Percentiles rank a stretch among this genome's conserved stretches.
Evolutionary conservation across 208 protist species (phyloP).

Genomic region (Trypanosoma melophagium): DNA sequence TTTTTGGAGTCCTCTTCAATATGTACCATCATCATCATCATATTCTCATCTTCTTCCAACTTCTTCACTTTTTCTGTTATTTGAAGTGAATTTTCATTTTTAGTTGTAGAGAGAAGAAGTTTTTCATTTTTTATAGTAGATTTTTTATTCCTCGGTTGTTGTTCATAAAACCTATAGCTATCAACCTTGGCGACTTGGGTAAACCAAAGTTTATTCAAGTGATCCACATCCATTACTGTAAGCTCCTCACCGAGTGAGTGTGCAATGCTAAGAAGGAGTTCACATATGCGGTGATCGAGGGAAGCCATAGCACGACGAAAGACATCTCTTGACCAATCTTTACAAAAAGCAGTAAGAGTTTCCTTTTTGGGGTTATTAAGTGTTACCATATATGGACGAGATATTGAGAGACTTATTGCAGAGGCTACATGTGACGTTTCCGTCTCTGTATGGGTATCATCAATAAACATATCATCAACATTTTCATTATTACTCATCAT

Average conservation of each 20-base stretch:
- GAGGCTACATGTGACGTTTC: slow-evolving; percentile 10
- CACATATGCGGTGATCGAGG: slow-evolving; percentile 62
- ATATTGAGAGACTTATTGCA: slow-evolving; percentile 13
- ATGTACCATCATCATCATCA: too few species aligned
- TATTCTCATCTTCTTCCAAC: not conserved
- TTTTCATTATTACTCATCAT: not conserved
- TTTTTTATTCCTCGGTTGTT: slow-evolving; percentile 1
- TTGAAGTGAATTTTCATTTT: not conserved
- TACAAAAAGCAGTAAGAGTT: slow-evolving; percentile 20
- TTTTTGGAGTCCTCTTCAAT: slow-evolving; percentile 9
- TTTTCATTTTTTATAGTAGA: not conserved
- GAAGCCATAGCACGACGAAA: slow-evolving; percentile 51
- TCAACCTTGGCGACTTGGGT: slow-evolving; percentile 39
- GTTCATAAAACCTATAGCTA: slow-evolving; percentile 9
- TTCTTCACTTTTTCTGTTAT: not conserved
- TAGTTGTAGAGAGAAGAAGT: not conserved
- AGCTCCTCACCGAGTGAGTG: slow-evolving; percentile 44
- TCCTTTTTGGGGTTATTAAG: slow-evolving; percentile 17
- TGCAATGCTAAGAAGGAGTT: slow-evolving; percentile 48
- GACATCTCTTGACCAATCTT: slow-evolving; percentile 56
- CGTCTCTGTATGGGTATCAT: not conserved
- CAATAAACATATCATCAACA: too few species aligned
- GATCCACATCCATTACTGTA: slow-evolving; percentile 60
- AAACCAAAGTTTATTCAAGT: slow-evolving; percentile 67
- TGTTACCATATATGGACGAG: slow-evolving; percentile 1